A percentile compares a stretch with the other conserved stretches of the same genome.
Evolutionary conservation across 768 basidiomycete genomes (phyloP).

Genomic region (Coprinopsis cinerea): DNA sequence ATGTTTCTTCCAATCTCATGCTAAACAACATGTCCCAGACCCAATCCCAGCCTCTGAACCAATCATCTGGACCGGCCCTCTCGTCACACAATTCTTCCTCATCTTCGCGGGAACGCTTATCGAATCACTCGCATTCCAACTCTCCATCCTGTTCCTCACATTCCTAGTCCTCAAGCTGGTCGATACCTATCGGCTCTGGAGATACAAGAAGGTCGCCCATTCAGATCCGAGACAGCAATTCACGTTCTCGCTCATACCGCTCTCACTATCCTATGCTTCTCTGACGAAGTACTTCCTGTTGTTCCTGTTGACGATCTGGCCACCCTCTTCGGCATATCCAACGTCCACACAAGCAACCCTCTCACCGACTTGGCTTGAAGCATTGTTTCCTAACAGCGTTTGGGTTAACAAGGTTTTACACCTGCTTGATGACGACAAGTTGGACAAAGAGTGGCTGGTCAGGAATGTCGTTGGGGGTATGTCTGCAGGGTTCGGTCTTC

Average conservation of each 20-base stretch:
- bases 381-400: conserved; percentile 24
- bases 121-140: conserved; percentile 78
- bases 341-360: conserved; percentile 18
- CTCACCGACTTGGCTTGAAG: conserved; percentile 21
- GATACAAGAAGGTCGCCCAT: background rate
- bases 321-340: conserved; percentile 33
- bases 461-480: conserved; percentile 81
- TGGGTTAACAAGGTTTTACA: conserved; percentile 37
- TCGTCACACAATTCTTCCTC: conserved; percentile 43
- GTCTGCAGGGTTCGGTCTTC: conserved; percentile 80
- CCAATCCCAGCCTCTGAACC: conserved; percentile 28
- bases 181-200: conserved; percentile 28
- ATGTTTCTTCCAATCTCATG: background rate
- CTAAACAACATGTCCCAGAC: conserved; percentile 24
- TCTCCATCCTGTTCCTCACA: conserved; percentile 55
- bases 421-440: conserved; percentile 62
- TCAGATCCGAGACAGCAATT: conserved; percentile 44
- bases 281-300: conserved; percentile 79
- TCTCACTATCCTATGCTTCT: conserved; percentile 80
- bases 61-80: conserved; percentile 51
- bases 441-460: conserved; percentile 81
- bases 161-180: conserved; percentile 42
- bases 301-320: conserved; percentile 79
- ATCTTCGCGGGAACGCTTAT: conserved; percentile 58
- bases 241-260: conserved; percentile 69